These are phyloP conservation scores for Casuarina glauca DNA, from an alignment of 306 rosid species.

Conservation along the genomic window DNA sequence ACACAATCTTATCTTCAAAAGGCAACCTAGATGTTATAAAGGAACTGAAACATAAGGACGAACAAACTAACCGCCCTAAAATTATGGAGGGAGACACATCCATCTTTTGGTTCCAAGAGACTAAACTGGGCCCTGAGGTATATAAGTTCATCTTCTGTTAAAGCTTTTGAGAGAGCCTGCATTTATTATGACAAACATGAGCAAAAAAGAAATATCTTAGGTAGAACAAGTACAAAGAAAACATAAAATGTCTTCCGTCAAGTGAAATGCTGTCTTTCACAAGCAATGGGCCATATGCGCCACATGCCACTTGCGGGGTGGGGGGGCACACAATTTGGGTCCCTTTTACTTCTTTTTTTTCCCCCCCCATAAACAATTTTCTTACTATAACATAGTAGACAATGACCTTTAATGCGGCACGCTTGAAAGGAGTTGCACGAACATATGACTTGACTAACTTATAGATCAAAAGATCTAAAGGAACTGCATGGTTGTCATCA, in stretches of 20 bases:
- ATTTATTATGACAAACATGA: conserved; percentile 20
- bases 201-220: conserved; percentile 13
- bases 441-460: conserved; percentile 76
- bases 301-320: not conserved
- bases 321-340: not conserved
- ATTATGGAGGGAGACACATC: conserved; percentile 63
- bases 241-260: not conserved
- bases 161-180: conserved; percentile 89
- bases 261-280: conserved; percentile 1
- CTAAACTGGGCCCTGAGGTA: conserved; percentile 78
- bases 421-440: conserved; percentile 79
- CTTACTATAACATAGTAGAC: not conserved
- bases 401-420: conserved; percentile 80
- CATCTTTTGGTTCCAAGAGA: conserved; percentile 81
- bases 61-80: conserved; percentile 67
- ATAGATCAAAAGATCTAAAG: conserved; percentile 81
- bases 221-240: not conserved
- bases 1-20: conserved; percentile 15
- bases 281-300: not conserved
- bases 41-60: conserved; percentile 14
- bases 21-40: conserved; percentile 12
- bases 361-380: not conserved
- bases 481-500: conserved; percentile 57
- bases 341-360: not conserved
- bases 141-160: conserved; percentile 76